Percentiles rank a stretch among this genome's conserved stretches.
phyloP scores from a whole-genome alignment of 345 rosid species.

The Angophora floribunda region DNA sequence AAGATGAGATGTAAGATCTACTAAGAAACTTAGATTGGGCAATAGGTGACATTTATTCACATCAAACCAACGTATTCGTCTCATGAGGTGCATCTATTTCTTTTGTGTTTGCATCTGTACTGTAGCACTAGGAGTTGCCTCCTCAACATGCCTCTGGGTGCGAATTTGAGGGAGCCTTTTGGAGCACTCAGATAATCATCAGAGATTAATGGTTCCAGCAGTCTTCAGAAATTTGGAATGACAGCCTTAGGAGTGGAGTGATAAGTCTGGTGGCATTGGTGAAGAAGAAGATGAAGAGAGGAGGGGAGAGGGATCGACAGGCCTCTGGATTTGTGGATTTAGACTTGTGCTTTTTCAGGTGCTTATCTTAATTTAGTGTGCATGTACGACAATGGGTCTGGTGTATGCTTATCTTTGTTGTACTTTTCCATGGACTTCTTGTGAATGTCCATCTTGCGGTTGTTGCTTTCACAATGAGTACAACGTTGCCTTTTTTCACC shows the following conservation, averaged over 20 bases:
- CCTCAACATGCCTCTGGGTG: neutral
- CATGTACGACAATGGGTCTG: neutral
- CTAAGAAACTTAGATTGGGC: conserved; percentile 19
- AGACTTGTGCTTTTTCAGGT: neutral
- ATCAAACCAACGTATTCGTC: neutral
- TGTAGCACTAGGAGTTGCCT: neutral
- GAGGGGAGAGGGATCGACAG: neutral
- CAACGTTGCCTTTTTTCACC: neutral
- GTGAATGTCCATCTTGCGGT: neutral
- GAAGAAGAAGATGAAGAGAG: neutral
- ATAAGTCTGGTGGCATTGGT: neutral
- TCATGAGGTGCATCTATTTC: neutral
- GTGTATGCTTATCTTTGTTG: neutral
- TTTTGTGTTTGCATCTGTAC: neutral
- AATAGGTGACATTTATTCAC: conserved; percentile 3
- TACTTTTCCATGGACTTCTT: neutral
- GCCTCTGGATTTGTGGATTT: neutral
- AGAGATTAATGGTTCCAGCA: neutral
- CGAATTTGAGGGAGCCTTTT: neutral
- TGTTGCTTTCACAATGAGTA: neutral
- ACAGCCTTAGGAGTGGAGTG: neutral
- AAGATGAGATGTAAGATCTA: conserved; percentile 23
- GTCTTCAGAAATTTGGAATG: neutral
- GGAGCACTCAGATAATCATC: neutral
- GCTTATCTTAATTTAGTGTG: neutral